phyloP scores from a whole-genome alignment of 2,329 filamentous ascomycete species.

The Erysiphe pulchra region DNA sequence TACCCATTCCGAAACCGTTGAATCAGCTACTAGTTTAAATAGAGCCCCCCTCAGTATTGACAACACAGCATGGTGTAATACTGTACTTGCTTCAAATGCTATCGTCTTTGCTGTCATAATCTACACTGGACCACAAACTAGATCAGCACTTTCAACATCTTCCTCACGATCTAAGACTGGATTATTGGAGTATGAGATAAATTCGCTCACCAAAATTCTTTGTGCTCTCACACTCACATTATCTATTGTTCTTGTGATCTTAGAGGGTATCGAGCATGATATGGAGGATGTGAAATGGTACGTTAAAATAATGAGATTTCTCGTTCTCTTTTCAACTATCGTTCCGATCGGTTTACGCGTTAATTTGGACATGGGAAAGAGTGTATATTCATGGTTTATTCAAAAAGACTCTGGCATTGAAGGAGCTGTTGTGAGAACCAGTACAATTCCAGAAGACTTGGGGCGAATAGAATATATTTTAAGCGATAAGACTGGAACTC shows the following conservation, averaged over 20 bases:
- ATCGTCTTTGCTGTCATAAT: conserved; percentile 72
- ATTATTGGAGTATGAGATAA: conserved; percentile 85
- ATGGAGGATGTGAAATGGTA: conserved; percentile 57
- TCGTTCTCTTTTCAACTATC: conserved; percentile 97
- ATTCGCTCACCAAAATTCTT: conserved; percentile 85
- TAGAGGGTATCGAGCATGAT: conserved; percentile 48
- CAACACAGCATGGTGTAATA: conserved; percentile 97
- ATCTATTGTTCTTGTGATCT: conserved; percentile 65
- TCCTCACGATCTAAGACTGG: conserved; percentile 85
- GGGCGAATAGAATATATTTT: conserved; percentile 89
- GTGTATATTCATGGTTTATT: conserved; percentile 87
- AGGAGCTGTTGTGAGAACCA: conserved; percentile 80
- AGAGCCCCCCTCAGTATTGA: conserved; percentile 63
- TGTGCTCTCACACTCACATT: conserved; percentile 69
- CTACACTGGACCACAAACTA: conserved; percentile 84
- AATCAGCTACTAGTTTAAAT: conserved; percentile 17
- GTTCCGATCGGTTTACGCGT: conserved; percentile 92
- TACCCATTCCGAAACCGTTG: conserved; percentile 12
- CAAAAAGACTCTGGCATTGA: conserved; percentile 75
- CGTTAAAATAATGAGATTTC: conserved; percentile 89
- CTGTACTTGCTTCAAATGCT: conserved; percentile 79
- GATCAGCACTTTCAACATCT: conserved; percentile 79
- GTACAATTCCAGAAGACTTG: conserved; percentile 89
- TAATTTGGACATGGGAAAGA: conserved; percentile 92
- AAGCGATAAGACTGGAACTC: conserved; percentile 92